A percentile compares a stretch with the other conserved stretches of the same genome.
Conservation (phyloP, 2,329 filamentous ascomycete genomes). For the Herpotrichia juniperi region DNA sequence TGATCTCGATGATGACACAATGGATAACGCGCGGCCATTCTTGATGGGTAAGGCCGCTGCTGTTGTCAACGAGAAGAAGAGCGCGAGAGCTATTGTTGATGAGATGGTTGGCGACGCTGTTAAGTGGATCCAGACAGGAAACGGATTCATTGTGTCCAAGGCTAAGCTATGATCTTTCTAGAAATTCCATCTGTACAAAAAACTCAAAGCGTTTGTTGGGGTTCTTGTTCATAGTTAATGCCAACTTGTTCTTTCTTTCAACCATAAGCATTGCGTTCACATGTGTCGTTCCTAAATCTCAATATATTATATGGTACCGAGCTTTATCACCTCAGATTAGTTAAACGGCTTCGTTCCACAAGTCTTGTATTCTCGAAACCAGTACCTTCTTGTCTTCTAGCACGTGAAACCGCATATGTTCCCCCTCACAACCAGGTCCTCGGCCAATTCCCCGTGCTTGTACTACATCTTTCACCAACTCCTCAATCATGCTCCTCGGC, state of each 20-base stretch:
- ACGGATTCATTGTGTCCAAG: conserved; percentile 61
- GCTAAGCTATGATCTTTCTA: conserved; percentile 29
- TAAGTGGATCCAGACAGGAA: conserved; percentile 70
- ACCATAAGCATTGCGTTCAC: not conserved
- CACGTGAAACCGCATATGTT: no score
- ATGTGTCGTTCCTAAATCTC: no score
- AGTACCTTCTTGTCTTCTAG: no score
- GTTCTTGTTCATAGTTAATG: conserved; percentile 6
- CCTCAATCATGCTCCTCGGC: no score
- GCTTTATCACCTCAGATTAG: no score
- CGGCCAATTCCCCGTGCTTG: no score
- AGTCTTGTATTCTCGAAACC: no score
- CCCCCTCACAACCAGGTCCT: no score
- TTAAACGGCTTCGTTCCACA: no score
- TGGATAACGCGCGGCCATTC: conserved; percentile 90
- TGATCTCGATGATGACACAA: conserved; percentile 74
- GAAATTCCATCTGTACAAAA: not conserved
- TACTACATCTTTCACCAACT: no score
- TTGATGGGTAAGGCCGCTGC: conserved; percentile 97
- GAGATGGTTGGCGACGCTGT: conserved; percentile 89
- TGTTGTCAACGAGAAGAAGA: conserved; percentile 90
- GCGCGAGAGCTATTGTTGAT: conserved; percentile 89
- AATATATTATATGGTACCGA: no score
- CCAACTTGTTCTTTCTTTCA: not conserved
- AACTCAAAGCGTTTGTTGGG: not conserved